Conservation (phyloP, 2,329 filamentous ascomycete genomes). For the Aschersonia sp. region DNA sequence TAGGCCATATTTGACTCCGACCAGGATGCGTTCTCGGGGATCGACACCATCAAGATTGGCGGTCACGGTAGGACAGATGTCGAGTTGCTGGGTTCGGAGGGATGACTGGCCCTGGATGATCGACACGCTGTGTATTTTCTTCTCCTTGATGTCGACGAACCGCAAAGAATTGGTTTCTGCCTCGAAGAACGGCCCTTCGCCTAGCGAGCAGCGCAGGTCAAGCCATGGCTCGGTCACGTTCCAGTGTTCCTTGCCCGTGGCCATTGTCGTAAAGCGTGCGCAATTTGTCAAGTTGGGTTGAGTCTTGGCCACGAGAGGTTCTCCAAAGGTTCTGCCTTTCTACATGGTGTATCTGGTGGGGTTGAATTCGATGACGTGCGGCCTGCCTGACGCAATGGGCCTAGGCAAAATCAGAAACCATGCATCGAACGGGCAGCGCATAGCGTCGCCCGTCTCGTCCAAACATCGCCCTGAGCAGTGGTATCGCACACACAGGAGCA, state of each 20-base stretch:
- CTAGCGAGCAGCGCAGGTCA: slow-evolving; percentile 46
- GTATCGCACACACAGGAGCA: not conserved
- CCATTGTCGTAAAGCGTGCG: not conserved
- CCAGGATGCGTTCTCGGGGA: slow-evolving; percentile 49
- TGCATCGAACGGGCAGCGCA: no score
- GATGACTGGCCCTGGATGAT: slow-evolving; percentile 48
- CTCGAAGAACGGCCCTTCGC: slow-evolving; percentile 65
- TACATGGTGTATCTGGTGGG: no score
- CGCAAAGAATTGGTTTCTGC: slow-evolving; percentile 48
- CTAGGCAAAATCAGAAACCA: no score
- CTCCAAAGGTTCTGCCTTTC: no score
- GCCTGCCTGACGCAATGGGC: no score
- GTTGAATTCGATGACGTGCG: no score
- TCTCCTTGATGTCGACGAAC: slow-evolving; percentile 72
- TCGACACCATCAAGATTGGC: slow-evolving; percentile 60
- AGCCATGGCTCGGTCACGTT: slow-evolving; percentile 40
- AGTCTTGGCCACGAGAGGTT: not conserved
- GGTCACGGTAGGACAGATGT: slow-evolving; percentile 49
- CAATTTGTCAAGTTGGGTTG: not conserved
- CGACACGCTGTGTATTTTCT: slow-evolving; percentile 58
- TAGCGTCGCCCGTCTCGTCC: no score
- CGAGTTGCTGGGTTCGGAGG: slow-evolving; percentile 43
- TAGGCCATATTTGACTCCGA: slow-evolving; percentile 69
- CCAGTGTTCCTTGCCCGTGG: slow-evolving; percentile 22
- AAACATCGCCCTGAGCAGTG: no score